Conservation (phyloP, 2,329 filamentous ascomycete genomes). For the Fusarium xylarioides region DNA sequence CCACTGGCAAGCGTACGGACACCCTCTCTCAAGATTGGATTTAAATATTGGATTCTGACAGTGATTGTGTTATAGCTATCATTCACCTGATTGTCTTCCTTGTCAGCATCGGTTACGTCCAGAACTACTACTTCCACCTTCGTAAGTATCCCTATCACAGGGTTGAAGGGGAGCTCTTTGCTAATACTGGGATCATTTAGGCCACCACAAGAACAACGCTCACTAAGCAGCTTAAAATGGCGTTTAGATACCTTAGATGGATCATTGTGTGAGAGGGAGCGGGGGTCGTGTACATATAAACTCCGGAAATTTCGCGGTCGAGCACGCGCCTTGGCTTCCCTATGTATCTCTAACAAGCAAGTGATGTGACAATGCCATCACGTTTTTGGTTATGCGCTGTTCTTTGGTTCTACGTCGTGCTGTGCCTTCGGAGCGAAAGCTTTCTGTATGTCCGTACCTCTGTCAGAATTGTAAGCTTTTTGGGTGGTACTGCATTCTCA, state of each 20-base stretch:
- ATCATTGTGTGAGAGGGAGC: conserved; percentile 39
- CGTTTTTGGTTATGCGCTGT: conserved; percentile 1
- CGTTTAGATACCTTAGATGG: conserved; percentile 31
- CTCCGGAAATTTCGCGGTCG: conserved; percentile 48
- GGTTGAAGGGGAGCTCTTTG: not conserved
- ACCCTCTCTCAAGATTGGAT: conserved; percentile 38
- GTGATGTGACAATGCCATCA: conserved; percentile 41
- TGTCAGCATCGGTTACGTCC: conserved; percentile 86
- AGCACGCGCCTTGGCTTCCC: conserved; percentile 49
- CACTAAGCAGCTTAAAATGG: conserved; percentile 69
- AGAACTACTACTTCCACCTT: conserved; percentile 99
- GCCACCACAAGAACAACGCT: conserved; percentile 99
- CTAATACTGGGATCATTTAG: conserved; percentile 58
- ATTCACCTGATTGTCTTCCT: conserved; percentile 85
- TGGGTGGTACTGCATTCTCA: not conserved
- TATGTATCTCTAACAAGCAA: conserved; percentile 47
- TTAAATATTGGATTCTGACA: conserved; percentile 22
- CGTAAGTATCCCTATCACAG: conserved; percentile 70
- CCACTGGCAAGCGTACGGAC: conserved; percentile 83
- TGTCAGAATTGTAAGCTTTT: not conserved
- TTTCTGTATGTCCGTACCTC: not conserved
- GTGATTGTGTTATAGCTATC: conserved; percentile 69
- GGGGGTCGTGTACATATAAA: conserved; percentile 55
- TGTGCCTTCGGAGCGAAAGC: not conserved
- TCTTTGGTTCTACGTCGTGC: not conserved